phyloP scores from a whole-genome alignment of 768 basidiomycete genomes.

The Russula ochroleuca region DNA sequence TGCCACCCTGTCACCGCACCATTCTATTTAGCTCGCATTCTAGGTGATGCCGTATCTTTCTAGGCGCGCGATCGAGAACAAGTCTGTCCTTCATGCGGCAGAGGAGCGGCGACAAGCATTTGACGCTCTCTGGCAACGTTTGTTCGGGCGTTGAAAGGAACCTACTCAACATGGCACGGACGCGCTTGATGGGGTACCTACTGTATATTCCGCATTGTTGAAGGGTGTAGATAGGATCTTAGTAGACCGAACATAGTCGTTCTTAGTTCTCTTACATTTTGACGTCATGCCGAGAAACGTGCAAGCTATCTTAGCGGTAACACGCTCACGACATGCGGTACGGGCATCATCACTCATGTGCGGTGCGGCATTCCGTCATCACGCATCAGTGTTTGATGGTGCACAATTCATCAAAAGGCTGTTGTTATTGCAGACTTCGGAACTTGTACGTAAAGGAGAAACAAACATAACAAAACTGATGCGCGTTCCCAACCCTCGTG shows the following conservation, averaged over 20 bases:
- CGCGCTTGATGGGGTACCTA: background rate
- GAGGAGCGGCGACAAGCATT: conserved; percentile 57
- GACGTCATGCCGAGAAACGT: background rate
- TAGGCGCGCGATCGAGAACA: conserved; percentile 90
- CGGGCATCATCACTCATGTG: too few relatives aligned
- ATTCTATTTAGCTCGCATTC: conserved; percentile 27
- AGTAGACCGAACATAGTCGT: background rate
- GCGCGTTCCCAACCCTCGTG: background rate
- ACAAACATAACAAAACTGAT: background rate
- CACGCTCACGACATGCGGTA: background rate
- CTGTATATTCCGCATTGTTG: background rate
- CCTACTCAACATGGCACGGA: background rate
- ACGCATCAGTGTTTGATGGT: background rate
- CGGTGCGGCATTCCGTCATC: background rate
- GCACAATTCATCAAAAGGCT: background rate
- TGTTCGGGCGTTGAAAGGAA: background rate
- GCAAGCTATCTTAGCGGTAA: background rate
- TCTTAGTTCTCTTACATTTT: too few relatives aligned
- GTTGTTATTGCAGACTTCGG: background rate
- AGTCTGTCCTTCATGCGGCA: conserved; percentile 69
- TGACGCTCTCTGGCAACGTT: conserved; percentile 45
- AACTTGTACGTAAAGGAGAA: background rate
- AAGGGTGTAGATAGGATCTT: background rate
- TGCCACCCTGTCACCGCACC: background rate
- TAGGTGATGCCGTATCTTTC: conserved; percentile 89